Evolutionary conservation across 768 basidiomycete genomes (phyloP), one percentile per base, ranked within the genome.

Genomic region (Rhizopogon vinicolor): DNA sequence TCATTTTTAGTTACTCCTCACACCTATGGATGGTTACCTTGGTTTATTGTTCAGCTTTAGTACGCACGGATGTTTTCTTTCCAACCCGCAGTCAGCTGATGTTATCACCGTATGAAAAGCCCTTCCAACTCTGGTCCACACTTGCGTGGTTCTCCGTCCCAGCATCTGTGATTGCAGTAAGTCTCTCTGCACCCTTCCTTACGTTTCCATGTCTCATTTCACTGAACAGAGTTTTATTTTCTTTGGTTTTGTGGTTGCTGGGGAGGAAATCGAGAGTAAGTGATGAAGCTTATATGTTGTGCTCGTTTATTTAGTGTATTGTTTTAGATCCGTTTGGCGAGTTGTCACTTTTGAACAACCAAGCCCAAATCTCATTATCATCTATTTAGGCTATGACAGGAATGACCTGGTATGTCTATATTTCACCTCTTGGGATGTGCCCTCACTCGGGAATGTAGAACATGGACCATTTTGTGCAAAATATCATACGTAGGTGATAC

Each of bases 231-330:
- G 75, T 59, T 87, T 87, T 66, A 75, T 86, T 56, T 87, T 86
- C 74, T 87, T 86, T 63, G 86, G 86, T 4, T 88, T 87, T 71
- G 65, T 89, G 56, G 83, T 84, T 48, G 84, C 85, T 19, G 86
- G 86, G 42, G 85, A 86, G 66, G 85, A 87, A 68, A 86, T 88
- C 52, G 85, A 87, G 68, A 85, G 85, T 86, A 56, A 62, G 83
- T 71, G 3, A 5, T 50, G 41, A 19, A 51, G 42, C 45, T 52
- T 48, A 19, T 52, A 28, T 41, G 53, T 28, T 54, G 33, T 41
- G 7, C 33, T 28, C 44, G 16, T 28, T 28, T 5, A 44, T n/a
- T 44, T 54, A 57, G 28, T 16, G 43, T 31, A 42, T 18, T 16
- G 0, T 33, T 19, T 41, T 52, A 79, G 75, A 79, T 68, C 78